Base-by-base conservation (phyloP, 192 early-diverging fungal species). In the Backusella psychrophila region DNA sequence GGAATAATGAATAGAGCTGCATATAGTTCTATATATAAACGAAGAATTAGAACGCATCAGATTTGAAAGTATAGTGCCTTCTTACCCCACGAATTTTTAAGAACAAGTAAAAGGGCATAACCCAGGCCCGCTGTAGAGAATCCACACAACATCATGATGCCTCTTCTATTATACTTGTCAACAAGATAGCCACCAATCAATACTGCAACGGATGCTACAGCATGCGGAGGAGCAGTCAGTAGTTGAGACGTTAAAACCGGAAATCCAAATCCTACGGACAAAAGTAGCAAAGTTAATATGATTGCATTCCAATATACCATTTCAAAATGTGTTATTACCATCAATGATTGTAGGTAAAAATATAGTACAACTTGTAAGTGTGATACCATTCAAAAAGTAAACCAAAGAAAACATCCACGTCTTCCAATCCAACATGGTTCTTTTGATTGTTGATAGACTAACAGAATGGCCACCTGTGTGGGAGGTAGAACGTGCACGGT, bases 71-170 rank as follows among this genome's bases (percentile, higher is more conserved):
- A 14, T 15, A 42, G 4, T 11, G 34, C 53, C 36, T 36, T 35
- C 69, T 66, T 76, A 80, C 79, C 65, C 80, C 80, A 81, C 17
- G 72, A 23, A 1, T 74, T 71, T 29, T 81, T 44, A 23, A 81
- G 36, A 14, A 71, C n/a, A 9, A 69, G 21, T 26, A 81, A 52
- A 12, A 71, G 66, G 1, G 74, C 0, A 26, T 74, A 81, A 12
- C 70, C 76, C 14, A 81, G 0, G n/a, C 36, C 75, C 1, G 49
- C 71, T 29, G 77, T 39, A 14, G 19, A 12, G 41, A 70, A 77
- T 4, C 80, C 80, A 14, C 21, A 41, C 3, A 73, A n/a, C 21
- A 81, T 69, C 7, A 81, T 6, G 23, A 68, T 66, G 41, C 72
- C 46, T 4, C 80, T 71, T n/a, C 23, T 44, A 29, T 77, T 68